phyloP scores from a whole-genome alignment of 2,329 filamentous ascomycete species.

The Phyllachora maydis region DNA sequence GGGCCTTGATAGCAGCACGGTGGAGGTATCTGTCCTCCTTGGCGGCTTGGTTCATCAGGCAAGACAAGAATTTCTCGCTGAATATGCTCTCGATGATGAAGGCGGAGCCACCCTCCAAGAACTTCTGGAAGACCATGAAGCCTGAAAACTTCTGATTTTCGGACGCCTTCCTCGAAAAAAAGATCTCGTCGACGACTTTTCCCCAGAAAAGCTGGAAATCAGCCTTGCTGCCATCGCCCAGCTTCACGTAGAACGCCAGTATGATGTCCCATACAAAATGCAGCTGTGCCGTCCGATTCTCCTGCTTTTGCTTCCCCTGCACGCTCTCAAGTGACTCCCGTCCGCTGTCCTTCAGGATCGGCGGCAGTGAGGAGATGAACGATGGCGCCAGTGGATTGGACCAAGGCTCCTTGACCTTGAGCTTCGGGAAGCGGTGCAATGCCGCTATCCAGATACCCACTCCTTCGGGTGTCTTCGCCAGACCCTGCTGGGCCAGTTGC shows the following conservation, averaged over 20 bases:
- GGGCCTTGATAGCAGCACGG: slow-evolving; percentile 52
- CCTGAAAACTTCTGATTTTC: slow-evolving; percentile 84
- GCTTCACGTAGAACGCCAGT: slow-evolving; percentile 28
- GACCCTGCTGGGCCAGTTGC: slow-evolving; percentile 38
- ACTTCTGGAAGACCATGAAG: slow-evolving; percentile 67
- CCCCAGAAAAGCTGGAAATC: slow-evolving; percentile 65
- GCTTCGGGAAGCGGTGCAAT: slow-evolving; percentile 38
- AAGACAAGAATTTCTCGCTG: slow-evolving; percentile 64
- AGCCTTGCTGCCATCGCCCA: slow-evolving; percentile 11
- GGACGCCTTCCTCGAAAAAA: slow-evolving; percentile 67
- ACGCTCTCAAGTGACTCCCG: slow-evolving; percentile 21
- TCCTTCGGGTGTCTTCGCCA: slow-evolving; percentile 70
- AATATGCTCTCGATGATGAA: slow-evolving; percentile 42
- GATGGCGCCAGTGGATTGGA: slow-evolving; percentile 52
- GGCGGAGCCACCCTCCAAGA: slow-evolving; percentile 33
- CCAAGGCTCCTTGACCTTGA: slow-evolving; percentile 47
- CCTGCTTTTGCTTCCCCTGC: slow-evolving; percentile 32
- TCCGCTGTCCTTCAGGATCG: slow-evolving; percentile 59
- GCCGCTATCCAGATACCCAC: slow-evolving; percentile 72
- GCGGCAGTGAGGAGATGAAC: slow-evolving; percentile 47
- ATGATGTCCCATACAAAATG: slow-evolving; percentile 81
- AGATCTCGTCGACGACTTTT: slow-evolving; percentile 65
- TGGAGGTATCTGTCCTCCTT: slow-evolving; percentile 63
- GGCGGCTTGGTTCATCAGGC: slow-evolving; percentile 64
- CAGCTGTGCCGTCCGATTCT: slow-evolving; percentile 59